Conservation (phyloP, 805 yeast genomes). For the Tetrapisispora iriomotensis region DNA sequence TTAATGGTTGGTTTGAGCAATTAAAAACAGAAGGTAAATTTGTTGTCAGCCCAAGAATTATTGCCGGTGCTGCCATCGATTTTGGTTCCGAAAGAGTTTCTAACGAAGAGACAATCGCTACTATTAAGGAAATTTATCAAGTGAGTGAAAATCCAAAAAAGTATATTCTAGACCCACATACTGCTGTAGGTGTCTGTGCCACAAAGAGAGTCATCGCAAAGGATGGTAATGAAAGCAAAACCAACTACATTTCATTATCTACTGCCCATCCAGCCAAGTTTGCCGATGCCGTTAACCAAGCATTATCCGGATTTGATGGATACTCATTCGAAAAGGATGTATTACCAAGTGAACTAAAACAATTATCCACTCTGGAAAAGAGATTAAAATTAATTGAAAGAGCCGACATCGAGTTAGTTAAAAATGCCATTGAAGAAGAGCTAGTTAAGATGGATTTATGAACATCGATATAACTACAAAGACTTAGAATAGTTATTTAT, state of each 20-base stretch:
- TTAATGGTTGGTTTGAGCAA: constrained; percentile 68
- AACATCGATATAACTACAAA: no score
- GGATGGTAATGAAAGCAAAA: constrained; percentile 32
- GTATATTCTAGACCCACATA: constrained; percentile 91
- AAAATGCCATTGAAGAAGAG: constrained; percentile 65
- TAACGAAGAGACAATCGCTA: constrained; percentile 65
- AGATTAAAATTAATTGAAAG: constrained; percentile 62
- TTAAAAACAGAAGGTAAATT: constrained; percentile 72
- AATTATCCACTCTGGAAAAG: constrained; percentile 59
- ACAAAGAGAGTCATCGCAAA: constrained; percentile 50
- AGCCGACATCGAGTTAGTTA: constrained; percentile 66
- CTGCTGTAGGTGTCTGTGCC: constrained; percentile 88
- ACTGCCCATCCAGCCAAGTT: constrained; percentile 99
- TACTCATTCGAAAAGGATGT: constrained; percentile 85
- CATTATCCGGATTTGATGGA: constrained; percentile 53
- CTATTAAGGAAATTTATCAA: constrained; percentile 64
- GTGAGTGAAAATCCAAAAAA: constrained; percentile 42
- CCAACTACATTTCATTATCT: constrained; percentile 63
- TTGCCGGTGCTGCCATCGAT: constrained; percentile 54
- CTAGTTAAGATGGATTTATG: constrained; percentile 40
- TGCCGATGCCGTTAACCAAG: constrained; percentile 86
- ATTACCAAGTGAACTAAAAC: constrained; percentile 77
- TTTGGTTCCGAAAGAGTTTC: constrained; percentile 75
- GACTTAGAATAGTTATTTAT: no score
- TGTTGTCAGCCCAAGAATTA: constrained; percentile 52